A percentile compares a stretch with the other conserved stretches of the same genome.
Conservation (phyloP, 108 stramenopile genomes). For the Parmales sp. region DNA sequence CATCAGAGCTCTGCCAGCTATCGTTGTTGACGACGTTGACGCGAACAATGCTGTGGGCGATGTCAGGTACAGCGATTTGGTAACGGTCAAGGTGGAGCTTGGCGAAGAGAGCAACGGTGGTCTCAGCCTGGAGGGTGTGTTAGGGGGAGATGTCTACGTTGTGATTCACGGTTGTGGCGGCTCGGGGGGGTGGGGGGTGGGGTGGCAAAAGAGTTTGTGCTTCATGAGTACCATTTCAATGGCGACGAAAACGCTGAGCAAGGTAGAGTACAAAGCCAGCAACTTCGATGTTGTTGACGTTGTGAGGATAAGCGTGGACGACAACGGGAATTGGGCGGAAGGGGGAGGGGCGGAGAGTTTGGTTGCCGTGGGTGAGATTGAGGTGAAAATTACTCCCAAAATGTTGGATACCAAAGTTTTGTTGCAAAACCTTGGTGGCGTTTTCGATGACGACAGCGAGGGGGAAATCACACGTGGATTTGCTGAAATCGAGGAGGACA, state of each 20-base stretch:
- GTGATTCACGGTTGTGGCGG: background rate
- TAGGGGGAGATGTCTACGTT: background rate
- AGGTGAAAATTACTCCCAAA: no score
- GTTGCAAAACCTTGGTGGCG: background rate
- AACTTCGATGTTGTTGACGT: background rate
- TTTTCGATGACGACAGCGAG: background rate
- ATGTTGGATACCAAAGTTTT: no score
- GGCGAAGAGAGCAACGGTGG: background rate
- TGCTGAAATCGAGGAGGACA: background rate
- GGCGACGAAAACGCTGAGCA: background rate
- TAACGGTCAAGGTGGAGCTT: background rate
- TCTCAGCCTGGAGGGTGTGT: background rate
- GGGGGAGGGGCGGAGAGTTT: background rate
- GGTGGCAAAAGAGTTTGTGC: background rate
- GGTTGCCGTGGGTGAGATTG: no score
- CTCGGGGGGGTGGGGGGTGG: no score
- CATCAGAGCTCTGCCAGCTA: background rate
- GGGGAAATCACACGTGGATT: background rate
- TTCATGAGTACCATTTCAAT: background rate
- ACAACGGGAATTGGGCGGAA: background rate
- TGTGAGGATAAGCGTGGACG: background rate
- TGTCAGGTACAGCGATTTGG: background rate
- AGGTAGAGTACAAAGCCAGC: background rate
- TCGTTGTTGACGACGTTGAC: background rate
- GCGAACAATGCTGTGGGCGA: background rate